These are phyloP conservation scores for Elymus sibiricus DNA, from an alignment of 176 grass and related monocot species.

Conservation along the genomic window DNA sequence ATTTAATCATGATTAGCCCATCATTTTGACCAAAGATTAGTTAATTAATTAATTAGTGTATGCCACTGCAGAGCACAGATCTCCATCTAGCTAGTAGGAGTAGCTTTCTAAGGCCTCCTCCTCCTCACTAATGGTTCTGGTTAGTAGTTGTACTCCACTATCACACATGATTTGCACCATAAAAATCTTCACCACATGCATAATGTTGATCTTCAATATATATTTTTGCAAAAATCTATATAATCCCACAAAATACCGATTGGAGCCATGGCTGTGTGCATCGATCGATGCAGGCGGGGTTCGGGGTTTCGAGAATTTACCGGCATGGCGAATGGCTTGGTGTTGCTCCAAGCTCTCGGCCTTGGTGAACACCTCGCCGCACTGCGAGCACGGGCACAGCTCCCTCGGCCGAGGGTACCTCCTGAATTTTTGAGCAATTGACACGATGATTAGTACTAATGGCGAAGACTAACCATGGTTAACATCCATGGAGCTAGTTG, in stretches of 20 bases:
- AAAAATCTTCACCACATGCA: neutral
- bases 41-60: neutral
- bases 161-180: neutral
- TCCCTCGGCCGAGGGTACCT: constrained; percentile 70
- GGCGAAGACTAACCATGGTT: too few species aligned
- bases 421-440: neutral
- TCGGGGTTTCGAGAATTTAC: constrained; percentile 23
- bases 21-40: neutral
- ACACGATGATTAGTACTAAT: neutral
- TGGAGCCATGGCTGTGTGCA: neutral
- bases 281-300: neutral
- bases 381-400: constrained; percentile 63
- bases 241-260: neutral
- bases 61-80: neutral
- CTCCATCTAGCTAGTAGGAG: neutral
- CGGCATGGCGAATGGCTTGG: constrained; percentile 78
- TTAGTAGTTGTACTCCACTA: neutral
- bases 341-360: constrained; percentile 84
- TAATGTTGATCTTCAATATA: neutral
- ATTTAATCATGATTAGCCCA: constrained; percentile 17
- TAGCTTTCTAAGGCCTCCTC: neutral
- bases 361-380: constrained; percentile 89
- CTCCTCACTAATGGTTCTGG: neutral
- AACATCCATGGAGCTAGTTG: too few species aligned
- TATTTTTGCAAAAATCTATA: neutral